These are phyloP conservation scores for Mimosa pudica DNA, from an alignment of 306 rosid species.

Conservation along the genomic window DNA sequence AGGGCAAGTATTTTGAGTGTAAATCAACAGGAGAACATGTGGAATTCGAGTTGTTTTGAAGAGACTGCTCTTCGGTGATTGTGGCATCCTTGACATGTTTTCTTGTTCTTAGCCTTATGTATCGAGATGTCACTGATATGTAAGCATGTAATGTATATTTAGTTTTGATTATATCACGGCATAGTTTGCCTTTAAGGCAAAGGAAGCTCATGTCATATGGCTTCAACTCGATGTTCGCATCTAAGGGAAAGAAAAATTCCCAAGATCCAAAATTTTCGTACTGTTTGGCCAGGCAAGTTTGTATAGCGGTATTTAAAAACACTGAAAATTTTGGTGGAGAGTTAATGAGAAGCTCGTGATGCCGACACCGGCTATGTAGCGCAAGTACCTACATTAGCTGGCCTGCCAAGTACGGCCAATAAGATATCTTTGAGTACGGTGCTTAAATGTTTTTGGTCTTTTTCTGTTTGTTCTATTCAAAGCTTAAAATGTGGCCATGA, in stretches of 20 bases:
- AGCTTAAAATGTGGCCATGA: background rate
- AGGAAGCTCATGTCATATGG: slow-evolving; percentile 35
- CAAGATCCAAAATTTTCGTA: slow-evolving; percentile 2
- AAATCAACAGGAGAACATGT: slow-evolving; percentile 63
- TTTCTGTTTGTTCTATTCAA: background rate
- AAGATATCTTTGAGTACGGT: background rate
- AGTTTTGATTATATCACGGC: slow-evolving; percentile 44
- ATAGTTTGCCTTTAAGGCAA: slow-evolving; percentile 36
- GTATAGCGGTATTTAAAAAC: background rate
- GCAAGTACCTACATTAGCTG: background rate
- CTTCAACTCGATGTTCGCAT: slow-evolving; percentile 25
- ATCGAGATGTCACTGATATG: slow-evolving; percentile 44
- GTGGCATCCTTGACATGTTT: slow-evolving; percentile 36
- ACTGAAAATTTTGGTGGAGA: background rate
- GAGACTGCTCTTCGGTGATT: slow-evolving; percentile 35
- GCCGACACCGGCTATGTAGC: slow-evolving; percentile 1
- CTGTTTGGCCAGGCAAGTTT: background rate
- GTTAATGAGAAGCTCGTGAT: background rate
- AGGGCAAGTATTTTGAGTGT: slow-evolving; percentile 65
- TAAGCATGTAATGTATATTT: slow-evolving; percentile 57
- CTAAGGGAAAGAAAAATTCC: slow-evolving; percentile 21
- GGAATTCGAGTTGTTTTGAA: slow-evolving; percentile 83
- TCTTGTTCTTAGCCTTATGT: slow-evolving; percentile 30
- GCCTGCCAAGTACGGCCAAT: background rate
- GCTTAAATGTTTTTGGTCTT: background rate